Evolutionary conservation across 176 grass and related monocot genomes (phyloP), one percentile per base, ranked within the genome.

Genomic region (Tillandsia leiboldiana): DNA sequence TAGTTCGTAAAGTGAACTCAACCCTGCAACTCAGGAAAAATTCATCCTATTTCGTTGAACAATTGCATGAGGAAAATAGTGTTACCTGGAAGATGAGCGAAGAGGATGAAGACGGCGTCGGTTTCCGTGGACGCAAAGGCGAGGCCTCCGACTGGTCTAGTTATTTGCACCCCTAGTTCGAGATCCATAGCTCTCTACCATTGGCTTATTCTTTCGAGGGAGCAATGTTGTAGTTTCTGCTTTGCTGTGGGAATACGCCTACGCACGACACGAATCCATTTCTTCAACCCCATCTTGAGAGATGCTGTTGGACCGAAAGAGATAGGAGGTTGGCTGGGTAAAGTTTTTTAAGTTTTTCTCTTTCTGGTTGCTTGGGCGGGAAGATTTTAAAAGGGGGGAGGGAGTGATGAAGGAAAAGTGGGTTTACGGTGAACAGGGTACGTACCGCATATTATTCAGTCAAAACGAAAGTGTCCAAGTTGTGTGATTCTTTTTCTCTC

Each of bases 61-160:
- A 23, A 3, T 8, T 2, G 11, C n/a, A 7, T 6, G 20, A 52
- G 24, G 0, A 13, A 54, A 52, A 20, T 10, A 9, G 15, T 53
- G 2, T 63, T 96, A 91, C 92, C 92, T 33, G 88, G 88, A 66
- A 96, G 80, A 59, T 91, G 83, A 9, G 75, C 92, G 64, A 96
- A 78, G 73, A 89, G 70, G 67, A 96, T 64, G 72, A 91, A 87
- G 50, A 85, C 82, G 33, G 80, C 70, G 53, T 89, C 85, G 47
- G 75, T 89, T 68, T 96, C 88, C 47, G 74, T 71, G 65, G 76
- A 82, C 28, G 70, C 50, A 72, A 96, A 96, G 65, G 81, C 65
- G 66, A 91, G 69, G 77, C 75, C 82, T 14, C 73, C 26, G 0
- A 50, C 8, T 49, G 26, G 42, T 70, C 63, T 66, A 65, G 53